These are phyloP conservation scores for Pseudogymnoascus destructans DNA, from an alignment of 2,329 filamentous ascomycete genomes.

Conservation along the genomic window DNA sequence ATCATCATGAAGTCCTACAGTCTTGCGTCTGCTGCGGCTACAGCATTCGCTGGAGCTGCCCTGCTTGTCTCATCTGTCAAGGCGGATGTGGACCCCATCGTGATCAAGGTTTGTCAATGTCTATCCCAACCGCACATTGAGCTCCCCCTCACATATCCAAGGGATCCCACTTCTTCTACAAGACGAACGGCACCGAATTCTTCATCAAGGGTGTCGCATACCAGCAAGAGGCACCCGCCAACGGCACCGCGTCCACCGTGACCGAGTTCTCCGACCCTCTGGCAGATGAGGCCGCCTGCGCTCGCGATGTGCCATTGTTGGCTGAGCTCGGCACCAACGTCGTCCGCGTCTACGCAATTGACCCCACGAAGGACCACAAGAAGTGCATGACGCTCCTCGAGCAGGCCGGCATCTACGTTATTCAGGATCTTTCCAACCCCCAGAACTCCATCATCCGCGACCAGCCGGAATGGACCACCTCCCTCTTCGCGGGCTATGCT, in stretches of 20 bases:
- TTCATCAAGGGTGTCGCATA: conserved; percentile 93
- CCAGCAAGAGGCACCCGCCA: conserved; percentile 61
- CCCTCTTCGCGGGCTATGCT: conserved; percentile 70
- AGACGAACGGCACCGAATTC: conserved; percentile 58
- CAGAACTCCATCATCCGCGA: conserved; percentile 73
- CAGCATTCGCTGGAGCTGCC: conserved; percentile 36
- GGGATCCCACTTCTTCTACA: conserved; percentile 30
- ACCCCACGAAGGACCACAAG: conserved; percentile 65
- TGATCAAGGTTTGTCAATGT: conserved; percentile 29
- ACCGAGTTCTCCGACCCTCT: conserved; percentile 70
- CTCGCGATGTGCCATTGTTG: conserved; percentile 75
- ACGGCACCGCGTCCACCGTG: conserved; percentile 33
- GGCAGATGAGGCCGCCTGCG: conserved; percentile 55
- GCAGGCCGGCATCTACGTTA: conserved; percentile 83
- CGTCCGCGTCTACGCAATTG: conserved; percentile 88
- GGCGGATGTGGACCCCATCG: conserved; percentile 43
- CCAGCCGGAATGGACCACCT: conserved; percentile 63
- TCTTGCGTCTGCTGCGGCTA: conserved; percentile 29
- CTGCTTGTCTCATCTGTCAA: conserved; percentile 36
- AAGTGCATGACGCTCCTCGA: conserved; percentile 75
- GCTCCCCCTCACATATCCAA: conserved; percentile 11
- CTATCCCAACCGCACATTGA: not conserved
- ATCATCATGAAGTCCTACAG: conserved; percentile 40
- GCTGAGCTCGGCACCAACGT: conserved; percentile 72
- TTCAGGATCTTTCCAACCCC: conserved; percentile 81